A percentile compares a stretch with the other conserved stretches of the same genome.
Evolutionary conservation across 768 basidiomycete species (phyloP).

Genomic region (Mycena leptocephala): DNA sequence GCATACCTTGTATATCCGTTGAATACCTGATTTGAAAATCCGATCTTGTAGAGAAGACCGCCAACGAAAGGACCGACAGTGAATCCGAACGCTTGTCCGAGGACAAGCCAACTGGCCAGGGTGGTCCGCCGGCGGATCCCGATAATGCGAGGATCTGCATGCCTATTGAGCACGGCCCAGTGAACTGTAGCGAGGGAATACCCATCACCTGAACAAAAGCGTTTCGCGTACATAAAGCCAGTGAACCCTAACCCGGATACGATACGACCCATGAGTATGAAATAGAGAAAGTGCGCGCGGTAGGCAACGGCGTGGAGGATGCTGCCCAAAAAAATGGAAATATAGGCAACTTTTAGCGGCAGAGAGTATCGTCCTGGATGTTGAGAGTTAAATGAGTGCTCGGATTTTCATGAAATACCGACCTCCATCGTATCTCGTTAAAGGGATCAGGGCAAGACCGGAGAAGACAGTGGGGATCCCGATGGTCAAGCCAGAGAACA

Average conservation of each 20-base stretch:
- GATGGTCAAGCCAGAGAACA: constrained; percentile 78
- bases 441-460: constrained; percentile 71
- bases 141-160: constrained; percentile 70
- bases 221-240: constrained; percentile 78
- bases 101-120: constrained; percentile 64
- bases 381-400: not conserved
- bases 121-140: constrained; percentile 67
- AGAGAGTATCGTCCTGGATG: constrained; percentile 63
- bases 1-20: constrained; percentile 60
- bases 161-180: not conserved
- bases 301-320: constrained; percentile 78
- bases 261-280: constrained; percentile 82
- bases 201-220: constrained; percentile 69
- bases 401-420: constrained; percentile 1
- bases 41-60: constrained; percentile 64
- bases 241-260: constrained; percentile 75
- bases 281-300: constrained; percentile 60
- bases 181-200: not conserved
- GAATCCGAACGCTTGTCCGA: constrained; percentile 65
- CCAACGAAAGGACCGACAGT: constrained; percentile 65
- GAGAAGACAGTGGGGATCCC: constrained; percentile 79
- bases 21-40: constrained; percentile 60
- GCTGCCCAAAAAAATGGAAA: constrained; percentile 69
- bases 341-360: constrained; percentile 72
- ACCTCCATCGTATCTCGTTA: constrained; percentile 75